Conservation (phyloP, 768 basidiomycete genomes). For the Suillus spraguei region DNA sequence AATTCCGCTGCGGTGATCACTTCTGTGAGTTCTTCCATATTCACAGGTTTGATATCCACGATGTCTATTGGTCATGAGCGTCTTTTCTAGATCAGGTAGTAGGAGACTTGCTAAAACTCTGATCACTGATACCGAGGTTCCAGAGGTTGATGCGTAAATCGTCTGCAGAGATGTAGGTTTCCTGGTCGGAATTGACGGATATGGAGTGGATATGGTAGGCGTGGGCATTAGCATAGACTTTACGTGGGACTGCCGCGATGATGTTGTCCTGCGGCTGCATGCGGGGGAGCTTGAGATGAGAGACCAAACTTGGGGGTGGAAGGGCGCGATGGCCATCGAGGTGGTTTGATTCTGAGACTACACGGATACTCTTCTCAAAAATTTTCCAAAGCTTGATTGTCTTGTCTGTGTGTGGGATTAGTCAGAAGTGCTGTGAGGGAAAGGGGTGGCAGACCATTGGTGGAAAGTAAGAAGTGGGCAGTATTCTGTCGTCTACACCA, state of each 20-base stretch:
- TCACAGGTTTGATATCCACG: conserved; percentile 99
- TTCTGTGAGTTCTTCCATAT: conserved; percentile 99
- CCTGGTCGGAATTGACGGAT: conserved; percentile 98
- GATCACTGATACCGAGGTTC: conserved; percentile 98
- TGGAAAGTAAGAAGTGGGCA: conserved; percentile 95
- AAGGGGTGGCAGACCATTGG: conserved; percentile 72
- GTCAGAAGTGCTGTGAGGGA: conserved; percentile 2
- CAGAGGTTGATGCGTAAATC: conserved; percentile 97
- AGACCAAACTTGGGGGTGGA: conserved; percentile 57
- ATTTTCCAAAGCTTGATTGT: conserved; percentile 99
- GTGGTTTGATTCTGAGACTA: conserved; percentile 97
- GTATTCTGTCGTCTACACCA: conserved; percentile 99
- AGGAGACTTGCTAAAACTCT: conserved; percentile 89
- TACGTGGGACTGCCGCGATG: conserved; percentile 96
- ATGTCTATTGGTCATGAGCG: conserved; percentile 65
- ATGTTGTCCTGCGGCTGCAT: conserved; percentile 96
- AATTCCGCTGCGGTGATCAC: conserved; percentile 99
- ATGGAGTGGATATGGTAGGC: conserved; percentile 99
- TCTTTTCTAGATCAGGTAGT: not conserved
- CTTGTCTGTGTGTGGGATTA: conserved; percentile 68
- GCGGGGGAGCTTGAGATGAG: conserved; percentile 82
- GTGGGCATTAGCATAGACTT: conserved; percentile 98
- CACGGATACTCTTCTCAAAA: conserved; percentile 96
- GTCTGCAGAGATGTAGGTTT: conserved; percentile 99
- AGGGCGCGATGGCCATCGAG: conserved; percentile 74